These are phyloP conservation scores for Botryosphaeria dothidea DNA, from an alignment of 2,329 filamentous ascomycete species.

Conservation along the genomic window DNA sequence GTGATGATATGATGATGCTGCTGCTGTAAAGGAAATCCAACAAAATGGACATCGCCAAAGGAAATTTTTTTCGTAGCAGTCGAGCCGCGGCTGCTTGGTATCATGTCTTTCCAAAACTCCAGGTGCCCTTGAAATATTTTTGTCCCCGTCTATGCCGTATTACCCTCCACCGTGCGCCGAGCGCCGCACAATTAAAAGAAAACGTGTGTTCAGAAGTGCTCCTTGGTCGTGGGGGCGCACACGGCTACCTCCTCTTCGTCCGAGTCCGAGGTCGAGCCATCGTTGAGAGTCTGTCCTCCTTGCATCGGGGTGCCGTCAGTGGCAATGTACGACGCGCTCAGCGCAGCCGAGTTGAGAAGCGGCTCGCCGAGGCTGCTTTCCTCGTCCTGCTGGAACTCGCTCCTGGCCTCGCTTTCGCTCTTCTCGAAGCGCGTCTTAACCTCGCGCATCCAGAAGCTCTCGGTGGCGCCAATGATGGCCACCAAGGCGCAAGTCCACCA, in stretches of 20 bases:
- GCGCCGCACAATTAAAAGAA: constrained; percentile 2
- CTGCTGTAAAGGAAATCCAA: constrained; percentile 1
- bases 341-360: constrained; percentile 20
- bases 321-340: constrained; percentile 14
- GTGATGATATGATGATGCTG: constrained; percentile 5
- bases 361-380: constrained; percentile 29
- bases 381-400: constrained; percentile 32
- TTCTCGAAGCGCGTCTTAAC: constrained; percentile 41
- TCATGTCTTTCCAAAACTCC: constrained; percentile 20
- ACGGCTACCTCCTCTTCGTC: not conserved
- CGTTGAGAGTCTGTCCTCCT: constrained; percentile 14
- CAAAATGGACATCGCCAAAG: constrained; percentile 12
- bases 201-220: constrained; percentile 14
- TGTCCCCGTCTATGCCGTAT: constrained; percentile 10
- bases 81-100: constrained; percentile 18
- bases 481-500: constrained; percentile 91
- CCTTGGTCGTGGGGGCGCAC: not conserved
- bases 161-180: constrained; percentile 7
- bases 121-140: constrained; percentile 8
- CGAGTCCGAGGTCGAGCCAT: constrained; percentile 6
- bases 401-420: constrained; percentile 17
- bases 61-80: constrained; percentile 18
- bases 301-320: constrained; percentile 9
- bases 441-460: constrained; percentile 76
- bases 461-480: constrained; percentile 70